Conservation (phyloP, 78 protist genomes). For the Dictyostelium firmibasis region DNA sequence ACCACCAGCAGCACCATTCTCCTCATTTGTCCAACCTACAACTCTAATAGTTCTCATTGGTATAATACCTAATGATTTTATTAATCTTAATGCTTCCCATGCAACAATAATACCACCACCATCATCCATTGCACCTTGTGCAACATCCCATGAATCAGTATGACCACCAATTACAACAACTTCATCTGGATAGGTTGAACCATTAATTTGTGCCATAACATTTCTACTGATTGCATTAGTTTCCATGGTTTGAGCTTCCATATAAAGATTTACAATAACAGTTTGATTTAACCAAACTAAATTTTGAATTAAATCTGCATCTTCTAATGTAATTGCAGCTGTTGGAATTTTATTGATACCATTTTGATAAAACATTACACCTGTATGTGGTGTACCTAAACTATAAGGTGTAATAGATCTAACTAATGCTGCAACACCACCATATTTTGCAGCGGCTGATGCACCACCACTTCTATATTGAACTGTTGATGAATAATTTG, state of each 20-base stretch:
- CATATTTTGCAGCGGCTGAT: constrained; percentile 74
- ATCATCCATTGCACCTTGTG: constrained; percentile 90
- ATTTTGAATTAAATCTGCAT: constrained; percentile 84
- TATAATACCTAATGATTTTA: constrained; percentile 64
- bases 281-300: constrained; percentile 26
- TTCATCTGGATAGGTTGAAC: constrained; percentile 81
- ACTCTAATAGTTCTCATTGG: constrained; percentile 88
- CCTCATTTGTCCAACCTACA: constrained; percentile 86
- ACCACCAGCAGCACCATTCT: constrained; percentile 85
- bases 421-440: constrained; percentile 84
- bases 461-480: constrained; percentile 80
- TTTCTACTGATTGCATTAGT: constrained; percentile 63
- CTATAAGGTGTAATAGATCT: constrained; percentile 83
- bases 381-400: constrained; percentile 88
- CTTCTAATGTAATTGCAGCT: constrained; percentile 87
- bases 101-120: constrained; percentile 83
- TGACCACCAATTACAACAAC: constrained; percentile 88
- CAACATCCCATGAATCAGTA: constrained; percentile 90
- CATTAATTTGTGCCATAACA: constrained; percentile 83
- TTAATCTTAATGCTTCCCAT: constrained; percentile 66
- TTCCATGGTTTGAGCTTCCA: constrained; percentile 61
- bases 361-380: constrained; percentile 55
- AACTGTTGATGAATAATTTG: constrained; percentile 54
- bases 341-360: constrained; percentile 73
- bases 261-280: constrained; percentile 42